Base-by-base conservation (phyloP, 1,139 yeast genomes). In the Debaryomycetaceae sp. region DNA sequence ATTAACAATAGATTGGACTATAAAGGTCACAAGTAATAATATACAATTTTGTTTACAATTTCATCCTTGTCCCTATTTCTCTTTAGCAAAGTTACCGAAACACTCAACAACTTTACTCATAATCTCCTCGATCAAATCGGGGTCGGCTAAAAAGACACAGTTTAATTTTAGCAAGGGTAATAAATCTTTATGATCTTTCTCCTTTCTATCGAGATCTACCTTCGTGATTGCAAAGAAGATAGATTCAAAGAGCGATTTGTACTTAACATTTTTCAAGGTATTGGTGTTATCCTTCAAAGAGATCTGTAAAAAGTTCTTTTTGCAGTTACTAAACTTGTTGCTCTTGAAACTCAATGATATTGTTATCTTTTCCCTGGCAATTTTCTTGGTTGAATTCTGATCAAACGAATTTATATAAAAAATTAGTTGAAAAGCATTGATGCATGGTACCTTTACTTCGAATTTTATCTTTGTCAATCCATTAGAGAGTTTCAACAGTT, bases 161-260 rank as follows among this genome's bases (percentile, higher is more conserved):
- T 72, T 72, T 50, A 74, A 64, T 37, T 46, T 33, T 24, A 27
- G 14, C 6, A 50, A 49, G 24, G 47, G 45, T 4, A 27, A 27
- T 27, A 7, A 8, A 27, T 27, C 4, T 4, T 27, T 4, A 2
- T 42, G 36, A 44, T 46, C 43, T 40, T 50, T 48, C n/a, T 47
- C 38, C 36, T 47, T 22, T 37, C 45, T 36, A 9, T 52, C 53
- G 8, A 47, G 39, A 39, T 64, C 62, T 38, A 65, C 50, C 14
- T 66, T 72, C 45, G 57, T 62, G 20, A 72, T 59, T 7, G 64
- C 58, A 42, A 64, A 65, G 54, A 69, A 72, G 1, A 74, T 69
- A 46, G 62, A 47, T 49, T 74, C 79, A 53, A 74, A 72, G 37
- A 74, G 57, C 43, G 60, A 61, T 48, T 71, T 72, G 47, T 68